Conservation (phyloP, 2,329 filamentous ascomycete genomes). For the Botrytis tulipae region DNA sequence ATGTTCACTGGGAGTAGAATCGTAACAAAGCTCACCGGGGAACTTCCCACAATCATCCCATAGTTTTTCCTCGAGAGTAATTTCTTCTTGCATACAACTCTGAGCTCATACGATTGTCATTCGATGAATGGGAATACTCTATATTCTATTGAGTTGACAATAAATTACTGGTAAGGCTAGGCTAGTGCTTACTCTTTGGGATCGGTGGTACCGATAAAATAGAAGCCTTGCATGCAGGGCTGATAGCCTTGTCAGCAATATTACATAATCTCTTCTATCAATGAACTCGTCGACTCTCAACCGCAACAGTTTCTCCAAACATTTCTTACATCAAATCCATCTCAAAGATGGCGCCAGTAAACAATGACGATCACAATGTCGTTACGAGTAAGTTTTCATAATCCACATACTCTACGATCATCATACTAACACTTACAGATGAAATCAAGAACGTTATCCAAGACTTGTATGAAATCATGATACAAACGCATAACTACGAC, state of each 20-base stretch:
- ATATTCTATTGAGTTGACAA: too few relatives aligned
- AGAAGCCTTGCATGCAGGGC: slow-evolving; percentile 5
- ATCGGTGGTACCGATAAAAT: too few relatives aligned
- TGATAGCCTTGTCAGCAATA: neutral
- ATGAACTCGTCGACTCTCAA: neutral
- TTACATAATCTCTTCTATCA: neutral
- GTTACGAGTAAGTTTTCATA: slow-evolving; percentile 7
- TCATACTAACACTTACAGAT: neutral
- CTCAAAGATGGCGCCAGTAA: slow-evolving; percentile 18
- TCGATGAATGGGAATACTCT: too few relatives aligned
- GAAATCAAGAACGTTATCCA: slow-evolving; percentile 61
- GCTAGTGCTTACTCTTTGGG: too few relatives aligned
- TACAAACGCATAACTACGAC: slow-evolving; percentile 62
- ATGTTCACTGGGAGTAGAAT: too few relatives aligned
- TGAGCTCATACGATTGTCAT: too few relatives aligned
- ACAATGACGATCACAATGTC: slow-evolving; percentile 13
- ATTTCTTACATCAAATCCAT: neutral
- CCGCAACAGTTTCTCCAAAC: neutral
- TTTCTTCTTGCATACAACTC: too few relatives aligned
- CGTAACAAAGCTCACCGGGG: too few relatives aligned
- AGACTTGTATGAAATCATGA: slow-evolving; percentile 62
- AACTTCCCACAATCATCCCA: too few relatives aligned
- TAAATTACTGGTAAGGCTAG: too few relatives aligned
- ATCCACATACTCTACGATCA: neutral
- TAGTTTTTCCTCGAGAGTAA: too few relatives aligned